phyloP scores from a whole-genome alignment of 2,329 filamentous ascomycete genomes.

The Ophiostoma novo-ulmi region DNA sequence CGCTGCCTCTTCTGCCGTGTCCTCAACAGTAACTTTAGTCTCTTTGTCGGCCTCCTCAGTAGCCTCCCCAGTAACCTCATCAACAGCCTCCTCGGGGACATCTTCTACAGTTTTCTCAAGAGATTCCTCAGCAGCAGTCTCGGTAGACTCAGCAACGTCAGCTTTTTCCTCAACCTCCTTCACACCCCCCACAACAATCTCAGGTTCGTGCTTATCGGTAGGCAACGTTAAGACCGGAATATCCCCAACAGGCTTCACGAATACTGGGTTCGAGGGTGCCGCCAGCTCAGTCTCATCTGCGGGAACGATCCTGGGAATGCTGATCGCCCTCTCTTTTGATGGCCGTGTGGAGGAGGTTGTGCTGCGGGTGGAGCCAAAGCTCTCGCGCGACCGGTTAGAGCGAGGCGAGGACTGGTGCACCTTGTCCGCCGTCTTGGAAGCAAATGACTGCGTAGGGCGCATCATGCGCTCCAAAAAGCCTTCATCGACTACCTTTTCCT shows the following conservation, averaged over 20 bases:
- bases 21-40: not conserved
- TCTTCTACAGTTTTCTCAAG: not conserved
- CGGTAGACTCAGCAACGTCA: not conserved
- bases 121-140: not conserved
- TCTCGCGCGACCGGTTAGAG: constrained; percentile 13
- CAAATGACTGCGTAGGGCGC: constrained; percentile 65
- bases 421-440: constrained; percentile 64
- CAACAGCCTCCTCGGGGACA: not conserved
- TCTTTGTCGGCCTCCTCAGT: not conserved
- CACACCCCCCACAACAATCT: not conserved
- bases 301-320: not conserved
- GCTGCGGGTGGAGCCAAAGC: constrained; percentile 10
- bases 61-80: not conserved
- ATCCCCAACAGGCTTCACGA: not conserved
- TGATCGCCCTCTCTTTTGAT: not conserved
- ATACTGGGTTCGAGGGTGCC: not conserved
- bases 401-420: constrained; percentile 42
- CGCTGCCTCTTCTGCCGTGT: not conserved
- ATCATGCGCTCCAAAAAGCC: constrained; percentile 77
- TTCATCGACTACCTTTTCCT: constrained; percentile 57
- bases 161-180: not conserved
- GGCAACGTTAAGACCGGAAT: not conserved
- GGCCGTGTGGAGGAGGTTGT: not conserved
- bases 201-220: not conserved
- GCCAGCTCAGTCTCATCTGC: not conserved